These are phyloP conservation scores for Wilcoxina mikolae DNA, from an alignment of 495 filamentous ascomycete species.

Conservation along the genomic window DNA sequence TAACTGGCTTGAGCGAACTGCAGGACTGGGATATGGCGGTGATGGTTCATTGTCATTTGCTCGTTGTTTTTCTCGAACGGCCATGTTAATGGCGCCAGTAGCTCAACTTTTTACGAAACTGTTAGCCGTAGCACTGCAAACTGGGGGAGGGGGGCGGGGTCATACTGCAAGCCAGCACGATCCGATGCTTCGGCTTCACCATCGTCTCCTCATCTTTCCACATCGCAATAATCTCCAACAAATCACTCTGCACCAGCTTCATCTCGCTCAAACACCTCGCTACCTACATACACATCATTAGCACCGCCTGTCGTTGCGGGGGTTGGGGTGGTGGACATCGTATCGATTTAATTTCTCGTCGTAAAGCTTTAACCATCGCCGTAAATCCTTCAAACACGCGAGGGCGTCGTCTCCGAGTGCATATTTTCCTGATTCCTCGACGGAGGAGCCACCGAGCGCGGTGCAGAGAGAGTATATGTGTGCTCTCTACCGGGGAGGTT, in stretches of 20 bases:
- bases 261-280: constrained; percentile 83
- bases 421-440: constrained; percentile 61
- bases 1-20: constrained; percentile 77
- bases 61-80: constrained; percentile 63
- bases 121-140: too few relatives aligned
- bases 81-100: constrained; percentile 92
- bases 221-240: constrained; percentile 71
- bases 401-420: constrained; percentile 84
- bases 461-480: constrained; percentile 84
- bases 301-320: neutral
- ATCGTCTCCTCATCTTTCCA: constrained; percentile 52
- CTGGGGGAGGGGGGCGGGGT: neutral
- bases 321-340: constrained; percentile 60
- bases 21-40: constrained; percentile 75
- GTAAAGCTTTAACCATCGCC: constrained; percentile 85
- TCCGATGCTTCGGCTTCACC: constrained; percentile 44
- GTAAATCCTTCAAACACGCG: constrained; percentile 80
- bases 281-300: too few relatives aligned
- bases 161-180: constrained; percentile 65
- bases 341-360: constrained; percentile 87
- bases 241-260: constrained; percentile 78
- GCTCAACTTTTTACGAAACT: constrained; percentile 43
- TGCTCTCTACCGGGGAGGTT: constrained; percentile 37
- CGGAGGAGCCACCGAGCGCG: constrained; percentile 80
- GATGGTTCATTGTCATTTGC: constrained; percentile 82